phyloP scores from a whole-genome alignment of 176 grass and related monocot genomes.

The Lolium rigidum region DNA sequence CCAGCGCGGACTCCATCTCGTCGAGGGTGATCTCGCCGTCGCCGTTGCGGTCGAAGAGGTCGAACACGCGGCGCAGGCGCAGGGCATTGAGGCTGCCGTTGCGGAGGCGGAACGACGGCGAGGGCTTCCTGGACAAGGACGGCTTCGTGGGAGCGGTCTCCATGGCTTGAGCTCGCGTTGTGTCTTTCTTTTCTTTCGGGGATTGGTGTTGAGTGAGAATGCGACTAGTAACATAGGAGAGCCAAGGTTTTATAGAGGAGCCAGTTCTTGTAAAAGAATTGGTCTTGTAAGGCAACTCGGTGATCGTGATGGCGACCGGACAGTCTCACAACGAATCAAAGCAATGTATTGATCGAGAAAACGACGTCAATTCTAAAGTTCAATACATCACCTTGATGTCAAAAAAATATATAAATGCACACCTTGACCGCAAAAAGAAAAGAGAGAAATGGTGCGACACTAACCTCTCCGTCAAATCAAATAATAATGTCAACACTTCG shows the following conservation, averaged over 20 bases:
- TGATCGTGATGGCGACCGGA: background rate
- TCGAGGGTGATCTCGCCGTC: conserved; percentile 94
- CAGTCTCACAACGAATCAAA: background rate
- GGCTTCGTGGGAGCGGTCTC: conserved; percentile 33
- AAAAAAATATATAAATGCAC: too few relatives aligned
- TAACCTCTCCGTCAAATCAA: too few relatives aligned
- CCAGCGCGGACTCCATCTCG: conserved; percentile 80
- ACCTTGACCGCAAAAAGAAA: too few relatives aligned
- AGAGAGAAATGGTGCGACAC: too few relatives aligned
- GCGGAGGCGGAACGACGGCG: conserved; percentile 92
- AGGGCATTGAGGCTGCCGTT: conserved; percentile 89
- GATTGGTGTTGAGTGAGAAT: background rate
- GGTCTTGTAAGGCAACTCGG: background rate
- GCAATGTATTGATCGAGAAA: background rate
- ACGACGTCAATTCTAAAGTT: too few relatives aligned
- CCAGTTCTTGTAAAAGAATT: background rate
- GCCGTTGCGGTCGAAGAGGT: conserved; percentile 93
- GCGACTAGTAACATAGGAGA: background rate
- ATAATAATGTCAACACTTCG: too few relatives aligned
- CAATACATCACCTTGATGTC: too few relatives aligned
- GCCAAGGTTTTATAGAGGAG: background rate
- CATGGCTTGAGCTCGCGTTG: conserved; percentile 24
- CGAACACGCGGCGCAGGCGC: conserved; percentile 89
- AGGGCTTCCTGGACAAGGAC: conserved; percentile 57
- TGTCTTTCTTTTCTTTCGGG: background rate